These are phyloP conservation scores for Solanum hybrid DNA, from an alignment of 305 asterid species.

Conservation along the genomic window DNA sequence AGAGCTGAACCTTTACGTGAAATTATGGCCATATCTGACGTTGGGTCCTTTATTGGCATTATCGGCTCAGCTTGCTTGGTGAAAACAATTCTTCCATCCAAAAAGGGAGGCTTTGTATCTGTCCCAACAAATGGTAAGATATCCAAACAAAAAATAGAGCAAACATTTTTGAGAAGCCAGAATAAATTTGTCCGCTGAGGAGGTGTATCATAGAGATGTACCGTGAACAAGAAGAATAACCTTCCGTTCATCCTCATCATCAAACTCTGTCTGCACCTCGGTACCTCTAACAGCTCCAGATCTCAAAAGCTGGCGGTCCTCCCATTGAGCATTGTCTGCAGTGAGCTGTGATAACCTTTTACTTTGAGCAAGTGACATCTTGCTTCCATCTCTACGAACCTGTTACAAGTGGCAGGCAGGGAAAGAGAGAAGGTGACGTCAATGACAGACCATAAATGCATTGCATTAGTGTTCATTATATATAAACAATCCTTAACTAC, in stretches of 20 bases:
- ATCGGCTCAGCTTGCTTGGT: constrained; percentile 95
- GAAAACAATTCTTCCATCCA: constrained; percentile 91
- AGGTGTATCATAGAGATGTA: constrained; percentile 17
- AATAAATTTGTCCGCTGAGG: constrained; percentile 2
- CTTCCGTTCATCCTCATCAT: constrained; percentile 88
- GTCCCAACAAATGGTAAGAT: constrained; percentile 20
- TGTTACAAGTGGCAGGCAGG: constrained; percentile 12
- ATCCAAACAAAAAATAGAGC: not conserved
- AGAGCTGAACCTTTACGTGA: constrained; percentile 83
- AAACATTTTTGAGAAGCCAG: constrained; percentile 9
- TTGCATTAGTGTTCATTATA: not conserved
- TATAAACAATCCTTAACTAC: not conserved
- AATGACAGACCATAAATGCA: not conserved
- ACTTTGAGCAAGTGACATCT: constrained; percentile 93
- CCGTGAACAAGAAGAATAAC: constrained; percentile 98
- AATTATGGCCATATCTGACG: constrained; percentile 98
- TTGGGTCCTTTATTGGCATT: constrained; percentile 92
- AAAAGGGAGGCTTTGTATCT: constrained; percentile 98
- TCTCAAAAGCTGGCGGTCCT: constrained; percentile 91
- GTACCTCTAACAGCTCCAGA: constrained; percentile 98
- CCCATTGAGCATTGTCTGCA: constrained; percentile 99
- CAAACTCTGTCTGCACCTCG: constrained; percentile 90
- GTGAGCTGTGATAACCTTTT: constrained; percentile 84
- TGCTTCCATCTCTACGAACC: constrained; percentile 90
- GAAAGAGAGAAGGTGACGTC: not conserved